Conservation (phyloP, 2,329 filamentous ascomycete species). For the Chaetoscypha palmicola region DNA sequence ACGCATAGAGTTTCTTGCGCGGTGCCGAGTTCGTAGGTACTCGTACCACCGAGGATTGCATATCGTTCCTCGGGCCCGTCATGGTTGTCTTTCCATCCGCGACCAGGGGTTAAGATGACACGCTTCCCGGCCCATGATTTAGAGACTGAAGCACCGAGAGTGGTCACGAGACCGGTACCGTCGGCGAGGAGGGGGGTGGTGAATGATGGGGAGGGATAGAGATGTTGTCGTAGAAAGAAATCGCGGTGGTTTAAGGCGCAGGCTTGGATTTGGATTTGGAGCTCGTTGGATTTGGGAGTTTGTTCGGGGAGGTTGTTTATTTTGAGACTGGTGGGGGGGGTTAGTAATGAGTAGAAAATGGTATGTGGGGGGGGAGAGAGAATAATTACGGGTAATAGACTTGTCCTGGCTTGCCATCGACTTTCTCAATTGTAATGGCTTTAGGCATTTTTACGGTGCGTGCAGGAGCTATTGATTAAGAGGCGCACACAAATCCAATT, state of each 20-base stretch:
- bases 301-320: conserved; percentile 57
- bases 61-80: conserved; percentile 67
- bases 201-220: conserved; percentile 83
- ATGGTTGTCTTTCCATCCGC: conserved; percentile 66
- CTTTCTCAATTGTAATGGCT: conserved; percentile 44
- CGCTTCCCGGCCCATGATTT: conserved; percentile 53
- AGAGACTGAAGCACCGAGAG: conserved; percentile 47
- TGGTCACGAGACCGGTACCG: conserved; percentile 67
- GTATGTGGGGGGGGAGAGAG: not conserved
- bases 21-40: conserved; percentile 58
- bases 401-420: conserved; percentile 76
- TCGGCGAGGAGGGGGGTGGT: conserved; percentile 73
- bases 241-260: conserved; percentile 92
- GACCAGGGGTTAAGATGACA: conserved; percentile 72
- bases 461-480: no score
- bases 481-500: no score
- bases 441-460: conserved; percentile 15
- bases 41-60: conserved; percentile 63
- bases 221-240: conserved; percentile 84
- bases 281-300: conserved; percentile 55
- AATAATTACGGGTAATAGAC: conserved; percentile 69
- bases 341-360: conserved; percentile 31
- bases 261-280: conserved; percentile 69
- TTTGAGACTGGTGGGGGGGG: conserved; percentile 40
- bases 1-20: conserved; percentile 68